A percentile compares a stretch with the other conserved stretches of the same genome.
phyloP scores from a whole-genome alignment of 2,329 filamentous ascomycete species.

The Alternaria ventricosa region DNA sequence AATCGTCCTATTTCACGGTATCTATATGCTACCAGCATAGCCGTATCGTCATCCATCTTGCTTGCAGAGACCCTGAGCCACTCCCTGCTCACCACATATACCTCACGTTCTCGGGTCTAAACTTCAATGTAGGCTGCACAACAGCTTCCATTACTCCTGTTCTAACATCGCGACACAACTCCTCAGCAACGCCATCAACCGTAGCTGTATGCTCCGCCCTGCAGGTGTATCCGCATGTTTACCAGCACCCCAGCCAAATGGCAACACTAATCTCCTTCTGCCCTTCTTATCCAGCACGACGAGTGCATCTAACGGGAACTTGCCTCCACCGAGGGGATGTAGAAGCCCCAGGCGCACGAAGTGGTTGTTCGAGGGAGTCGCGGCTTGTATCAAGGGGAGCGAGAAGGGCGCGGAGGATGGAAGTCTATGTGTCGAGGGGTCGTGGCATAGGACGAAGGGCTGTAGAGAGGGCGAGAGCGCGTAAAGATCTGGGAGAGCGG shows the following conservation, averaged over 20 bases:
- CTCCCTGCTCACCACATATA: no score
- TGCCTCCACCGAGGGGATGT: conserved; percentile 54
- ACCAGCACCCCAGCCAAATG: conserved; percentile 55
- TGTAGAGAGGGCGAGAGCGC: conserved; percentile 40
- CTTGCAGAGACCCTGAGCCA: no score
- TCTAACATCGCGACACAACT: conserved; percentile 35
- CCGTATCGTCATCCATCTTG: no score
- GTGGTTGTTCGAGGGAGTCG: conserved; percentile 43
- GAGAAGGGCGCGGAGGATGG: conserved; percentile 33
- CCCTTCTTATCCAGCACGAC: conserved; percentile 50
- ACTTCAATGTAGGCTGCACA: no score
- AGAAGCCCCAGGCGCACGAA: conserved; percentile 51
- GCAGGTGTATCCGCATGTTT: conserved; percentile 41
- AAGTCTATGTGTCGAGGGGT: conserved; percentile 37
- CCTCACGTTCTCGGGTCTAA: no score
- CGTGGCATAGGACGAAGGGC: conserved; percentile 44
- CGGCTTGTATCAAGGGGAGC: conserved; percentile 42
- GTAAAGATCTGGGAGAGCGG: conserved; percentile 39
- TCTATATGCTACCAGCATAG: background rate
- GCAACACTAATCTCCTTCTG: conserved; percentile 50
- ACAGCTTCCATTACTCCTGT: no score
- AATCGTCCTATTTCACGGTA: no score
- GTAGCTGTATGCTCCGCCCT: conserved; percentile 37
- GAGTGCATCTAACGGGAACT: conserved; percentile 53
- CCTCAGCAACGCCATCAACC: conserved; percentile 37